phyloP scores from a whole-genome alignment of 441 rosid species.

The Euphorbia corollata region DNA sequence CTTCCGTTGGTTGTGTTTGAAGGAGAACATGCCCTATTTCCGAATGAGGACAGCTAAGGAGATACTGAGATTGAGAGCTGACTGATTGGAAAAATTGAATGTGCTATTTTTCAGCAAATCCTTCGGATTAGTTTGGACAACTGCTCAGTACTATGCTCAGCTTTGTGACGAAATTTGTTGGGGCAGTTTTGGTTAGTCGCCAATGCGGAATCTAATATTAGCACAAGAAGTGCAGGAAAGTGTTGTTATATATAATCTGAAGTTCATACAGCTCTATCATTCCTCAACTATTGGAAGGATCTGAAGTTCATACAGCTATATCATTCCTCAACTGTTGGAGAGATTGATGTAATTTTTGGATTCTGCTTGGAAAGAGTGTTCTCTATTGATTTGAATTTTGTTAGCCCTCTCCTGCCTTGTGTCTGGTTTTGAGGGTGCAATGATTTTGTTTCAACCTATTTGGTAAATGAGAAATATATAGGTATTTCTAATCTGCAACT shows the following conservation, averaged over 20 bases:
- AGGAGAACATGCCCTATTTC: slow-evolving; percentile 84
- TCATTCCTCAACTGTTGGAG: not conserved
- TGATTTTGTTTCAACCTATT: not conserved
- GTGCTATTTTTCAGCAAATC: not conserved
- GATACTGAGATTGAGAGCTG: slow-evolving; percentile 65
- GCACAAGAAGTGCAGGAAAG: too few relatives aligned
- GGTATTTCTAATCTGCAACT: not conserved
- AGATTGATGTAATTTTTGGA: not conserved
- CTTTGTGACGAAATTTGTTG: not conserved
- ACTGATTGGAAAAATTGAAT: slow-evolving; percentile 29
- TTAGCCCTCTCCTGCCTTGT: not conserved
- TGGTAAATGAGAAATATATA: not conserved
- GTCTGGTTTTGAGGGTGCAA: not conserved
- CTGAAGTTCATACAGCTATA: too few relatives aligned
- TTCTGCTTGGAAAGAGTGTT: not conserved
- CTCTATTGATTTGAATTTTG: not conserved
- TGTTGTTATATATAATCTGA: too few relatives aligned
- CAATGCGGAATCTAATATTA: not conserved
- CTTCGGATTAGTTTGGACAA: not conserved
- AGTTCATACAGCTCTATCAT: too few relatives aligned
- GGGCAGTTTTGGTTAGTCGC: slow-evolving; percentile 10
- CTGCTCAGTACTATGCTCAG: too few relatives aligned
- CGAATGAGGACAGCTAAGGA: slow-evolving; percentile 79
- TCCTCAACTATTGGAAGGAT: too few relatives aligned
- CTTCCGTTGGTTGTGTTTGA: slow-evolving; percentile 7